Percentiles rank a stretch among this genome's conserved stretches.
Conservation (phyloP, 345 rosid species). For the Litchi chinensis region DNA sequence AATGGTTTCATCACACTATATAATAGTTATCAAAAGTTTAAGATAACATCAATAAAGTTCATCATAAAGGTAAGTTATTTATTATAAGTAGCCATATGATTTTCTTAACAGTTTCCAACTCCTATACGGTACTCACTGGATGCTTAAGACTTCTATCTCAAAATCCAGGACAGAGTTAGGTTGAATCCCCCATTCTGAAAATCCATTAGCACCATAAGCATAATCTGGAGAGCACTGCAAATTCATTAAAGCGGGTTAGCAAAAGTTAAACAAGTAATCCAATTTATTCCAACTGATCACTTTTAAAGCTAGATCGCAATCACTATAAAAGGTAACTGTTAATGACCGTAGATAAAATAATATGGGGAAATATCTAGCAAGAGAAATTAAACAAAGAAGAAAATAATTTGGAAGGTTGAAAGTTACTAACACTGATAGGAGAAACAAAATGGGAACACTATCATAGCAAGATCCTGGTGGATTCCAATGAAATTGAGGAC, state of each 20-base stretch:
- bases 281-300: constrained; percentile 2
- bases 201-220: constrained; percentile 87
- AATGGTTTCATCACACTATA: background rate
- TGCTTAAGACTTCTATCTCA: constrained; percentile 78
- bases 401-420: background rate
- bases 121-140: constrained; percentile 39
- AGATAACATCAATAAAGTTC: constrained; percentile 4
- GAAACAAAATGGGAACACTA: background rate
- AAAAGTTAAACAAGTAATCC: background rate
- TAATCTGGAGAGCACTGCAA: constrained; percentile 92
- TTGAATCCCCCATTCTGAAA: constrained; percentile 84
- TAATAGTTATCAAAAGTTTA: background rate
- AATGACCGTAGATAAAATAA: background rate
- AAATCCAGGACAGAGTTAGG: constrained; percentile 83
- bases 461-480: background rate
- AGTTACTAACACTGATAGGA: background rate
- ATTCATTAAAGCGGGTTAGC: constrained; percentile 19
- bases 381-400: background rate
- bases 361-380: background rate
- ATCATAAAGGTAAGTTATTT: background rate
- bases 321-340: background rate
- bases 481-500: background rate
- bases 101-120: constrained; percentile 1
- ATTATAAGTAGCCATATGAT: constrained; percentile 11
- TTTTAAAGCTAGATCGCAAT: background rate